Evolutionary conservation across 1,284 basidiomycete species (phyloP), one percentile per base, ranked within the genome.

Genomic region (Papiliotrema flavescens): DNA sequence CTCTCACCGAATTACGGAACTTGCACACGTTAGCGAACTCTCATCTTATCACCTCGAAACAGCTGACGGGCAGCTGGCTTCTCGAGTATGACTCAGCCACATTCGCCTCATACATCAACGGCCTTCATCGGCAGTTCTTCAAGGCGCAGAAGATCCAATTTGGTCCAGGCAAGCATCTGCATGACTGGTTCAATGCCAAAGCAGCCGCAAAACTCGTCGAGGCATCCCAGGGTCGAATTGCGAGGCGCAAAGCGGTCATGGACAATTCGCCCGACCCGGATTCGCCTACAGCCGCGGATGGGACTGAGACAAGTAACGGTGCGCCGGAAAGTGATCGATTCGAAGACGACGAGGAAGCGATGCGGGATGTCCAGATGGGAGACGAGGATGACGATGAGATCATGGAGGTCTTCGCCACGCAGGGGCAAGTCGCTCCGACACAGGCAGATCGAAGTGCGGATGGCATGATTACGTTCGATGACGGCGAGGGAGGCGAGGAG

Each of bases 61-160:
- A 35, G 48, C 51, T 56, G 47, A 62, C 39, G 2, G 19, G 24
- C 69, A 90, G 88, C 47, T 96, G 90, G 73, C 83, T 98, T 0
- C 78, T 98, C 36, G 86, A 89, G 1, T 96, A 97, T 67, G 94
- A 98, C 66, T 83, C 90, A 2, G 84, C 98, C 13, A 87, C 88
- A 6, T 98, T 97, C 72, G 87, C 95, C 55, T 85, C 86, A 0
- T 97, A 93, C 72, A 85, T 98, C 49, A 94, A 98, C 73, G 91
- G 89, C 0, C 82, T 98, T 1, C 71, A 74, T 51, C 62, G 73
- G 8, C 71, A 75, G 51, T 69, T 70, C 54, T 73, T 73, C 44
- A 47, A 64, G 26, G 70, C 73, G 2, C 64, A 71, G 48, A 73
- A 69, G 54, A 40, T 69, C 2, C 50, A 64, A 2, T 53, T 55